phyloP scores from a whole-genome alignment of 345 rosid species.

The Pelargonium nanum region DNA sequence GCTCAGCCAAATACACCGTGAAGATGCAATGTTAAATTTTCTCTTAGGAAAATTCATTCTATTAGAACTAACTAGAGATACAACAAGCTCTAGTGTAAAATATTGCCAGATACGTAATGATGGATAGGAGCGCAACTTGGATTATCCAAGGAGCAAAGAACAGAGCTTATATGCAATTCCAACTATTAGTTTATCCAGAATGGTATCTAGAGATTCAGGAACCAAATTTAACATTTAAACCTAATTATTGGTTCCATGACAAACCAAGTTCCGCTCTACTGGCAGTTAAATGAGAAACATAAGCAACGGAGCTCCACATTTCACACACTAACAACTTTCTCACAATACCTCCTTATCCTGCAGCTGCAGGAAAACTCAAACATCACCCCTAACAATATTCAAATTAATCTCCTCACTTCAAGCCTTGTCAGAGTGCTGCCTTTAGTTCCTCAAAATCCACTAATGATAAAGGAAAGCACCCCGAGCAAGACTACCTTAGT shows the following conservation, averaged over 20 bases:
- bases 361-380: background rate
- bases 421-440: background rate
- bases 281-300: background rate
- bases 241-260: background rate
- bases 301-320: background rate
- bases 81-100: background rate
- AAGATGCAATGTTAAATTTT: background rate
- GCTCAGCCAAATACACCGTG: background rate
- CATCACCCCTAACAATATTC: background rate
- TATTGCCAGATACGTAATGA: background rate
- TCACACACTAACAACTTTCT: background rate
- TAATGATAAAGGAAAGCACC: background rate
- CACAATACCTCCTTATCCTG: background rate
- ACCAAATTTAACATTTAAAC: background rate
- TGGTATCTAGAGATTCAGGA: background rate
- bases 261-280: background rate
- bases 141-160: background rate
- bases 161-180: background rate
- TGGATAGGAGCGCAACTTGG: background rate
- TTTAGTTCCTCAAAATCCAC: background rate
- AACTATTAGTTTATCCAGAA: background rate
- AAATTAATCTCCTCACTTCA: background rate
- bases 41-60: background rate
- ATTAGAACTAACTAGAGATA: too few species aligned
- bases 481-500: background rate